A percentile compares a stretch with the other conserved stretches of the same genome.
These are phyloP conservation scores for Debaryomyces robertsiae DNA, from an alignment of 1,139 yeast species.

Conservation along the genomic window DNA sequence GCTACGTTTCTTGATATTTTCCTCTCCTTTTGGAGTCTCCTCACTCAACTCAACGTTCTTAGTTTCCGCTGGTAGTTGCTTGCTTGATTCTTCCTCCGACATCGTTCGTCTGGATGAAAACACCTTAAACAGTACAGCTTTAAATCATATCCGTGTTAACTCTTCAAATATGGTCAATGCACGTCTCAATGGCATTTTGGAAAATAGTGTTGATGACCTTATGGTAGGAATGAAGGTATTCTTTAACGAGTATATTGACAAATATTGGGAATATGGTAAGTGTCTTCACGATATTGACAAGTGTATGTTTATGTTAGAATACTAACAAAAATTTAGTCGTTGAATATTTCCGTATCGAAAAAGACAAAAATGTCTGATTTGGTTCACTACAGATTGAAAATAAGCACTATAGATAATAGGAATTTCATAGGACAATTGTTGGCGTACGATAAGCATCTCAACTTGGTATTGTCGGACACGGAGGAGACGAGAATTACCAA, in stretches of 20 bases:
- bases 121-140: not conserved
- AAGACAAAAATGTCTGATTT: slow-evolving; percentile 67
- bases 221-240: too few relatives aligned
- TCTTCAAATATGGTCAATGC: too few relatives aligned
- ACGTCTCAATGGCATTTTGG: too few relatives aligned
- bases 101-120: not conserved
- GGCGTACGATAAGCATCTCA: slow-evolving; percentile 90
- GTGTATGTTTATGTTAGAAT: too few relatives aligned
- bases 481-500: slow-evolving; percentile 81
- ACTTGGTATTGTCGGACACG: slow-evolving; percentile 80
- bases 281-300: too few relatives aligned
- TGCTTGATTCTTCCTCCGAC: slow-evolving; percentile 3
- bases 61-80: slow-evolving; percentile 8
- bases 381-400: slow-evolving; percentile 71
- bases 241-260: too few relatives aligned
- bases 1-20: slow-evolving; percentile 18
- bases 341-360: slow-evolving; percentile 31
- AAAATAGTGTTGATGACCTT: too few relatives aligned
- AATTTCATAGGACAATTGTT: slow-evolving; percentile 76
- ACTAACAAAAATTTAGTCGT: slow-evolving; percentile 9
- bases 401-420: slow-evolving; percentile 73
- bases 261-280: too few relatives aligned
- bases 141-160: too few relatives aligned
- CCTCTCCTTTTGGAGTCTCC: slow-evolving; percentile 4
- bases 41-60: slow-evolving; percentile 11